These are phyloP conservation scores for Artemisia annua DNA, from an alignment of 129 eudicot species.

Conservation along the genomic window DNA sequence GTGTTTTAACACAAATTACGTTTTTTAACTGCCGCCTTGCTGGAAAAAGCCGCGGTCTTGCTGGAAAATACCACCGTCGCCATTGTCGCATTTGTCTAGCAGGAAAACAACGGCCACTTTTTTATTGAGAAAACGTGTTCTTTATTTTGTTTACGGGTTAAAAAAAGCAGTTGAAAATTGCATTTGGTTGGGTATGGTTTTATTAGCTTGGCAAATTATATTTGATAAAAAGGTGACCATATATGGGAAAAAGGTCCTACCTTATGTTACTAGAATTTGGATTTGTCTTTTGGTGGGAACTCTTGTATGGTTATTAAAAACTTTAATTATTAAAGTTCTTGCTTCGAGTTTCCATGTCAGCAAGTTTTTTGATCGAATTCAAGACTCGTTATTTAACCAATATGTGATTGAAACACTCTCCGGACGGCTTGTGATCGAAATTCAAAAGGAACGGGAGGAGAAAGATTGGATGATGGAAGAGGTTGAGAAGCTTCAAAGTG, in stretches of 20 bases:
- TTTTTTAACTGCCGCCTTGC: too few relatives aligned
- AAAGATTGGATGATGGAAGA: constrained; percentile 37
- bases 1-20: too few relatives aligned
- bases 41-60: too few relatives aligned
- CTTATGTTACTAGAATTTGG: constrained; percentile 43
- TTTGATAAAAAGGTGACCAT: too few relatives aligned
- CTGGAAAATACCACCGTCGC: too few relatives aligned
- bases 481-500: constrained; percentile 45
- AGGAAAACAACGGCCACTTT: constrained; percentile 11
- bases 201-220: constrained; percentile 46
- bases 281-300: constrained; percentile 57
- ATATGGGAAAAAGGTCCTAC: constrained; percentile 31
- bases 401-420: constrained; percentile 49
- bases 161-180: constrained; percentile 51
- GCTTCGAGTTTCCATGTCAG: constrained; percentile 57
- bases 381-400: constrained; percentile 54
- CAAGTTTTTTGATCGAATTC: constrained; percentile 58
- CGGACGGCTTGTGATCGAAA: constrained; percentile 39
- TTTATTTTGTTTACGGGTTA: constrained; percentile 61
- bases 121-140: constrained; percentile 56
- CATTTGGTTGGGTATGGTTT: constrained; percentile 40
- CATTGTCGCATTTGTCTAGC: too few relatives aligned
- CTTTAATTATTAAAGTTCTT: constrained; percentile 48
- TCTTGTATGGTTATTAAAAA: constrained; percentile 46
- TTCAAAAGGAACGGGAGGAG: constrained; percentile 35